Evolutionary conservation across 768 basidiomycete species (phyloP), one percentile per base, ranked within the genome.

Genomic region (Boletus bicolor): DNA sequence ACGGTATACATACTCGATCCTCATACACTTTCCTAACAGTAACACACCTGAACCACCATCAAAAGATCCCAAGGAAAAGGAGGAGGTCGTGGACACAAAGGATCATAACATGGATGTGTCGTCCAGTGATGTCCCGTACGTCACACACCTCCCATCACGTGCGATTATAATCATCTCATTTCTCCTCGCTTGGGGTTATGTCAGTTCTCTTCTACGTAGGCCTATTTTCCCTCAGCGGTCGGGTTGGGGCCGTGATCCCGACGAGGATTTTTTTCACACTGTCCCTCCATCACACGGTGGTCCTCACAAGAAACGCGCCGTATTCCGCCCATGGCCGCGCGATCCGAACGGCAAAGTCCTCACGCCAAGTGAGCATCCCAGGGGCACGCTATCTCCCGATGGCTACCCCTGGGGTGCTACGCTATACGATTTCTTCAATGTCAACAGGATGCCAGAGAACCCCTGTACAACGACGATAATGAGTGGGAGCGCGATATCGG

Each of bases 291-390:
- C 39, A 7, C 32, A 28, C 6, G 59, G 54, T 1, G 52, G 28
- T 0, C 34, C 35, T 0, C 0, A 3, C 15, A 42, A 14, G 17
- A 66, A 44, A 36, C 71, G 70, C 14, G 50, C 53, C 32, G 35
- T 66, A 0, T 63, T 72, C 39, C 55, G 65, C 2, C 0, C 2
- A 2, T 71, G 70, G 70, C 67, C 69, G 1, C 69, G 70, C 30
- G 49, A 60, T 30, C 62, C 62, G 0, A 46, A 60, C 0, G 69
- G 71, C 1, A 47, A 52, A 10, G 6, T 1, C 4, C 28, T 72
- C 14, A 1, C 21, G 2, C 42, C 38, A 2, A 34, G 4, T 9
- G 19, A 34, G 5, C 24, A 36, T 1, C 5, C 15, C 14, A 43
- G 3, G 4, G 71, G 70, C 0, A 72, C 49, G 41, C 7, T 55